These are phyloP conservation scores for Rhizophagus sp. DNA, from an alignment of 192 early-diverging fungal species.

Conservation along the genomic window DNA sequence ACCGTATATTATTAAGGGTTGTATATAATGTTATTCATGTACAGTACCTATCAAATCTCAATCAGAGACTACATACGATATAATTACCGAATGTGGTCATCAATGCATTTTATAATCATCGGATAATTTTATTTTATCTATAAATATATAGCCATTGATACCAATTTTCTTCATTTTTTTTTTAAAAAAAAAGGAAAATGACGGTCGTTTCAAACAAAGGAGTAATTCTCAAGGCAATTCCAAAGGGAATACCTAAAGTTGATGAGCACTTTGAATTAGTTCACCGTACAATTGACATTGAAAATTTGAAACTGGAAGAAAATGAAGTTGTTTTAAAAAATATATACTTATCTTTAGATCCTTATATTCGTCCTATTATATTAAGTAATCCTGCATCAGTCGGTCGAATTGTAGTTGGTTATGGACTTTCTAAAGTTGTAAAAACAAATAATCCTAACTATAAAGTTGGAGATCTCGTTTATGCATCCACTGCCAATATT, in stretches of 20 bases:
- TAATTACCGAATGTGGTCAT: too few relatives aligned
- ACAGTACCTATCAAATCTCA: too few relatives aligned
- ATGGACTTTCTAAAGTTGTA: conserved; percentile 65
- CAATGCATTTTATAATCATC: too few relatives aligned
- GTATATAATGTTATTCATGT: too few relatives aligned
- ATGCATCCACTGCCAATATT: conserved; percentile 37
- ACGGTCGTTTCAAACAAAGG: background rate
- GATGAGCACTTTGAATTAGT: background rate
- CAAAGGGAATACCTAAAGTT: background rate
- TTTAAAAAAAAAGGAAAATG: background rate
- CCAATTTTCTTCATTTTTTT: too few relatives aligned
- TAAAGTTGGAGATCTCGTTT: conserved; percentile 65
- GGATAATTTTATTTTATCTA: too few relatives aligned
- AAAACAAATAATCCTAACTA: conserved; percentile 59
- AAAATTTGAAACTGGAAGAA: conserved; percentile 42
- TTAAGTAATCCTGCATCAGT: conserved; percentile 36
- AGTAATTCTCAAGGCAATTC: background rate
- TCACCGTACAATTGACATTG: conserved; percentile 43
- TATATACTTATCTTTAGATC: conserved; percentile 71
- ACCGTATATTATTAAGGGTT: too few relatives aligned
- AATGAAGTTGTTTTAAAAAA: conserved; percentile 58
- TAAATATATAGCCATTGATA: too few relatives aligned
- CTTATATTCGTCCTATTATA: conserved; percentile 60
- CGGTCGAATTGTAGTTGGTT: conserved; percentile 64
- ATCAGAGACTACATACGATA: too few relatives aligned